phyloP scores from a whole-genome alignment of 2,329 filamentous ascomycete species.

The Dissoconium aciculare region DNA sequence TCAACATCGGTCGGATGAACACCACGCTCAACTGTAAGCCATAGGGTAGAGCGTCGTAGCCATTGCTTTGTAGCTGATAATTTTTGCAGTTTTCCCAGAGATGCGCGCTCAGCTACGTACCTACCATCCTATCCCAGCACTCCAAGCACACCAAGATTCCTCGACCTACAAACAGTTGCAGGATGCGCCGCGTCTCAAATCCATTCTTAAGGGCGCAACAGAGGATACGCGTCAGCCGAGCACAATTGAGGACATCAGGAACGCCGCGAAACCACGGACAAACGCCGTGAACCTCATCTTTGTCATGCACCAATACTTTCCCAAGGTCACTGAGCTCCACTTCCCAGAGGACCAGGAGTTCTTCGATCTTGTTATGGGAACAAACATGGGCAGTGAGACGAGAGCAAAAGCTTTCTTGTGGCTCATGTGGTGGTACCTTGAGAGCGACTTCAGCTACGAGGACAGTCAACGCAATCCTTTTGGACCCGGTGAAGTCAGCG shows the following conservation, averaged over 20 bases:
- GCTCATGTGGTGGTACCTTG: constrained; percentile 98
- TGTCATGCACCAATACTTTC: constrained; percentile 75
- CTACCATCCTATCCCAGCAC: constrained; percentile 91
- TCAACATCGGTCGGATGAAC: constrained; percentile 98
- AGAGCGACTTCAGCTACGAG: constrained; percentile 83
- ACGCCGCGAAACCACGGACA: constrained; percentile 54
- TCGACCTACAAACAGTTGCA: constrained; percentile 97
- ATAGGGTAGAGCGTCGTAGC: background rate
- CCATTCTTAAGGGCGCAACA: constrained; percentile 89
- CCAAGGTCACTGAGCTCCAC: constrained; percentile 83
- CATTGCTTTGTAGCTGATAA: constrained; percentile 11
- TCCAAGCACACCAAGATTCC: constrained; percentile 87
- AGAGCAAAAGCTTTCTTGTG: constrained; percentile 82
- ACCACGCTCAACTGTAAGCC: constrained; percentile 86
- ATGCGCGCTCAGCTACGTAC: constrained; percentile 96
- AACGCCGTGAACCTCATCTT: constrained; percentile 98
- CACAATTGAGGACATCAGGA: constrained; percentile 69
- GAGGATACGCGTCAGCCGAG: constrained; percentile 79
- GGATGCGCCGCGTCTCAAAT: constrained; percentile 89
- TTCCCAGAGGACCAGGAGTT: constrained; percentile 79
- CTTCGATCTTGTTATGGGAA: constrained; percentile 91
- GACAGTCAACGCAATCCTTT: constrained; percentile 85
- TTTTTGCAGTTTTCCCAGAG: constrained; percentile 76
- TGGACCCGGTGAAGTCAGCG: constrained; percentile 42
- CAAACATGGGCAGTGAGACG: constrained; percentile 64